Evolutionary conservation across 768 basidiomycete genomes (phyloP).

Genomic region (Daedaleopsis sinensis): DNA sequence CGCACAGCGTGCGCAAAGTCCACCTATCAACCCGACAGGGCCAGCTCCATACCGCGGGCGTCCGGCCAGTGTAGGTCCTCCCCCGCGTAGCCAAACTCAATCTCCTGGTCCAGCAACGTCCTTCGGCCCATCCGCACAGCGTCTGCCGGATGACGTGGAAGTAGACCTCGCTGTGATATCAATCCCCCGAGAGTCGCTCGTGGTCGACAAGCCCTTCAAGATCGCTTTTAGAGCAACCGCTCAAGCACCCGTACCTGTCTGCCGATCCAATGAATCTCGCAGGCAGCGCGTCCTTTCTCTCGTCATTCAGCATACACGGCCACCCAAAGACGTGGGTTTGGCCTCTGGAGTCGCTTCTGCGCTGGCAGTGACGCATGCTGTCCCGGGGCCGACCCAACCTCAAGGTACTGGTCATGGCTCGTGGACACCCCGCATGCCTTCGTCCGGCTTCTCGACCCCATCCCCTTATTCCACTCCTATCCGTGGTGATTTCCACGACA

Average conservation of each 20-base stretch:
- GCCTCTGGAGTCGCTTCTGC: constrained; percentile 24
- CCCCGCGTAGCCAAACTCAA: constrained; percentile 22
- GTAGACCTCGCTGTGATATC: constrained; percentile 58
- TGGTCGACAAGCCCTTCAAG: constrained; percentile 61
- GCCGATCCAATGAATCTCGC: constrained; percentile 26
- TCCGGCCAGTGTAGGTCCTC: constrained; percentile 18
- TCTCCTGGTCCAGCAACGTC: constrained; percentile 34
- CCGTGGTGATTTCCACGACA: constrained; percentile 48
- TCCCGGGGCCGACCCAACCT: neutral
- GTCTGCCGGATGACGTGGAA: constrained; percentile 46
- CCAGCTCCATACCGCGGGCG: constrained; percentile 43
- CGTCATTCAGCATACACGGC: constrained; percentile 68
- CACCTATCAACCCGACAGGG: constrained; percentile 45
- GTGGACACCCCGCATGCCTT: constrained; percentile 42
- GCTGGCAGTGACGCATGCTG: neutral
- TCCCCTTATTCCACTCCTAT: constrained; percentile 44
- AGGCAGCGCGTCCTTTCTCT: constrained; percentile 49
- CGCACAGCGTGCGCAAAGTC: constrained; percentile 54
- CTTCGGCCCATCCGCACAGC: constrained; percentile 31
- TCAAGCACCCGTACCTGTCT: constrained; percentile 45
- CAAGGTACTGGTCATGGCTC: constrained; percentile 29
- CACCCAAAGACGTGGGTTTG: constrained; percentile 31
- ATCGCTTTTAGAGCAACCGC: constrained; percentile 57
- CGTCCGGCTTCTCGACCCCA: constrained; percentile 59
- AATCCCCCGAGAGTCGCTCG: constrained; percentile 47